Evolutionary conservation across 2,329 filamentous ascomycete species (phyloP).

Genomic region (Stemphylium beticola): DNA sequence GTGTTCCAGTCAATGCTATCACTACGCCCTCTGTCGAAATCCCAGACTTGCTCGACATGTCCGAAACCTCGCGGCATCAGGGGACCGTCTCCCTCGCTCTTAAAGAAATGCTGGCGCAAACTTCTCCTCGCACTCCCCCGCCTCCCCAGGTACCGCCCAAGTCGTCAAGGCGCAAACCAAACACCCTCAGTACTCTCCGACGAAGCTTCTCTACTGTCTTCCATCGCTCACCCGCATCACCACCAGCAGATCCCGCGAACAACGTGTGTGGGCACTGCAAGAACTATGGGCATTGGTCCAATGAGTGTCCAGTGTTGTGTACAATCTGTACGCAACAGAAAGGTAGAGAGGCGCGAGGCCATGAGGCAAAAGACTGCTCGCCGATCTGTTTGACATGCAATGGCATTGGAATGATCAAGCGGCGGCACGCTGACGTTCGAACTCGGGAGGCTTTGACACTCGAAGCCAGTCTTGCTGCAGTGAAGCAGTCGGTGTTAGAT

Average conservation of each 20-base stretch:
- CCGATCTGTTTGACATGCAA: background rate
- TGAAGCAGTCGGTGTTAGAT: background rate
- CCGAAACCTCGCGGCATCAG: too few species aligned
- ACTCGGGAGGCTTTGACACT: background rate
- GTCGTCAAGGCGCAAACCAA: background rate
- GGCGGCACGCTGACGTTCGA: background rate
- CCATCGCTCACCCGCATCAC: background rate
- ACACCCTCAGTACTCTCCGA: background rate
- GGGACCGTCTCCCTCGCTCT: background rate
- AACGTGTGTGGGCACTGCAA: background rate
- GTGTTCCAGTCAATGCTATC: too few species aligned
- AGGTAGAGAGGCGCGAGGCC: background rate
- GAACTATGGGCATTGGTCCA: background rate
- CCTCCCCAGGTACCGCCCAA: background rate
- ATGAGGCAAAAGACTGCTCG: background rate
- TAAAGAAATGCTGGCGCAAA: background rate
- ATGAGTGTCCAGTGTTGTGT: background rate
- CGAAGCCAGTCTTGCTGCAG: background rate
- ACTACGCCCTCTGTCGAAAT: too few species aligned
- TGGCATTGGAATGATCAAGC: background rate
- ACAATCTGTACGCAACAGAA: background rate
- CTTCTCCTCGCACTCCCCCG: background rate
- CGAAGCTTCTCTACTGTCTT: background rate
- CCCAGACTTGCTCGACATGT: too few species aligned
- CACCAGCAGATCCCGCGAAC: background rate